Base-by-base conservation (phyloP, 2,329 filamentous ascomycete genomes). In the Cytospora leucostoma region DNA sequence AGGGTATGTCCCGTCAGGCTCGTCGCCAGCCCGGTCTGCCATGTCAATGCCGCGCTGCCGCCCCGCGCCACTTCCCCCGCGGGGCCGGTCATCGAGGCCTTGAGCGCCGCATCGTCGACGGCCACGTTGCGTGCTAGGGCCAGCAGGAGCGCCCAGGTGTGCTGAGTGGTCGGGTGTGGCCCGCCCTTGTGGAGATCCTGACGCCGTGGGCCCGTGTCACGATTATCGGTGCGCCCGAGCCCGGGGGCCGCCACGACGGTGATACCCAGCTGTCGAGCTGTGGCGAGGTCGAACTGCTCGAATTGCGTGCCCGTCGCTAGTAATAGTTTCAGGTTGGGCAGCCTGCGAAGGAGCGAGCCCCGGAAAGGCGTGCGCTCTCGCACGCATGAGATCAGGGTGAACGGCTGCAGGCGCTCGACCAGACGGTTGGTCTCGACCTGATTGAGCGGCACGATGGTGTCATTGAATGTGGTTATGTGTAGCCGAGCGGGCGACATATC, bases 351-450 rank as follows among this genome's bases (percentile, higher is more conserved):
- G 0, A 89, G 74, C 0, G 77, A 74, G 1, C 74, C 76, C 0
- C 84, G 79, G 67, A 91, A 87, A 0, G 86, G 79, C 0, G 87
- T 90, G 34, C 88, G 84, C 74, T 90, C 87, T 63, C 87, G 82
- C 83, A 90, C 88, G 1, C 82, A 82, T 33, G 71, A 73, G 54
- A 90, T 82, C 56, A 86, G 75, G 17, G 79, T 76, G 71, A 84
- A 90, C 0, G 84, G 82, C 56, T 79, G 73, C 4, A 90, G 80
- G 11, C 85, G 81, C 32, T 79, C 72, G 65, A 86, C 76, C 7
- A 88, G 44, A 11, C 33, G 32, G 17, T 40, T 7, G 0, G 33
- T 58, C 17, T 35, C 76, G 33, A 67, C 55, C 44, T 75, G 65
- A 65, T 78, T 64, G 57, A 75, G 70, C 64, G 71, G 78, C 40